phyloP scores from a whole-genome alignment of 2,329 filamentous ascomycete genomes.

The Fusarium sarcochroum region DNA sequence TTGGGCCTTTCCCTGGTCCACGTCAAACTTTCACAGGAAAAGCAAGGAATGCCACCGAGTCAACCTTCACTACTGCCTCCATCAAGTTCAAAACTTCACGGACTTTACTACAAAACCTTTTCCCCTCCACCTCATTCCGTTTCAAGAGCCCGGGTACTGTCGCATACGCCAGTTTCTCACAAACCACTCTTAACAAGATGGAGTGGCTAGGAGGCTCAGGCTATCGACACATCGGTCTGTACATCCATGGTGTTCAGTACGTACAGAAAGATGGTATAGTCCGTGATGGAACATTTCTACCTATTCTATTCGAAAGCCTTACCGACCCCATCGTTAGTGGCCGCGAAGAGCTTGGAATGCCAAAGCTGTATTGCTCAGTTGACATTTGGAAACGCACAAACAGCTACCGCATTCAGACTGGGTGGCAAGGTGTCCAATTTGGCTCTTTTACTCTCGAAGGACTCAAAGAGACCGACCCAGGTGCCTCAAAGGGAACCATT shows the following conservation, averaged over 20 bases:
- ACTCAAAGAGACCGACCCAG: background rate
- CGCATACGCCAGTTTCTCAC: conserved; percentile 60
- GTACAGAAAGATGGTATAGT: conserved; percentile 62
- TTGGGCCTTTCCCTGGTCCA: conserved; percentile 41
- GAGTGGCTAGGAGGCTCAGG: conserved; percentile 72
- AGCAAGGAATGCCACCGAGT: background rate
- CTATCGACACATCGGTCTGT: conserved; percentile 71
- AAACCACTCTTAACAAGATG: conserved; percentile 65
- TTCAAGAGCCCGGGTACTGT: conserved; percentile 65
- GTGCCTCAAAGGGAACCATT: background rate
- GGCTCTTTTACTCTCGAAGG: background rate
- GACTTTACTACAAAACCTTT: conserved; percentile 59
- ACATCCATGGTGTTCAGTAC: conserved; percentile 74
- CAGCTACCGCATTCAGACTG: conserved; percentile 1
- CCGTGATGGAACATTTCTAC: conserved; percentile 43
- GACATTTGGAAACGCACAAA: background rate
- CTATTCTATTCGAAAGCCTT: conserved; percentile 45
- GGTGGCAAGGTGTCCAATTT: conserved; percentile 6
- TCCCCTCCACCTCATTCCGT: conserved; percentile 62
- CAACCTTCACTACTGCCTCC: conserved; percentile 60
- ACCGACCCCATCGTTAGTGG: conserved; percentile 72
- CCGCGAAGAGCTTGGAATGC: conserved; percentile 68
- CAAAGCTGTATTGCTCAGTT: conserved; percentile 12
- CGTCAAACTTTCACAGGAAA: conserved; percentile 43
- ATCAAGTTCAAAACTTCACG: conserved; percentile 66